Base-by-base conservation (phyloP, 306 rosid genomes). In the Glycine tomentella region DNA sequence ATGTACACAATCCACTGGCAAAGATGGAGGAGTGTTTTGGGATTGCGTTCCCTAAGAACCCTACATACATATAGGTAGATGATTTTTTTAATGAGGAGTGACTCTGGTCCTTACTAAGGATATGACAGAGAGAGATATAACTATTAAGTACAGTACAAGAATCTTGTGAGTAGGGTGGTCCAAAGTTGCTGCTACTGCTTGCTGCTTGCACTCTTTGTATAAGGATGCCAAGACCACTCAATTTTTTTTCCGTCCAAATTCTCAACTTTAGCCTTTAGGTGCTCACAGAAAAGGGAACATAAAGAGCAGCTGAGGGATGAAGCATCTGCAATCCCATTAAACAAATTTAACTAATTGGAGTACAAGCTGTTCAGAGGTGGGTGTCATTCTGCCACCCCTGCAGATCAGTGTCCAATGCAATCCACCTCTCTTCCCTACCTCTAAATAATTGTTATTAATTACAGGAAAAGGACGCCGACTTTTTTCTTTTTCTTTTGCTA, bases 131-230 rank as follows among this genome's bases (percentile, higher is more conserved):
- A 50, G 66, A 69, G 49, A 16, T 16, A 16, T 16, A 78, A 62
- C 44, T 72, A 52, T 17, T 25, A 62, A 58, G 63, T 62, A 74
- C 38, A 51, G 40, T 36, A 36, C 40, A 36, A 77, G 87, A 33
- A 38, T 83, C 79, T 67, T 40, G 69, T 79, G 70, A 59, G 20
- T 81, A 81, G 91, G 31, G 90, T 87, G 91, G 93, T 90, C 91
- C 91, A 75, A 69, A 69, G 49, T 46, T 67, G 85, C 49, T 66
- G 76, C 57, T 55, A 25, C 16, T 64, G 69, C n/a, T n/a, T n/a
- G n/a, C 64, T 78, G 70, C 46, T 66, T 72, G 80, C 76, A 56
- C 80, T 82, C 58, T 51, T 45, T 53, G 80, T 59, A 16, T 75
- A 65, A 68, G 72, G 72, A 69, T 70, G 84, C 80, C 52, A 79